Conservation (phyloP, 352 stramenopile species). For the Globisporangium perplexum region DNA sequence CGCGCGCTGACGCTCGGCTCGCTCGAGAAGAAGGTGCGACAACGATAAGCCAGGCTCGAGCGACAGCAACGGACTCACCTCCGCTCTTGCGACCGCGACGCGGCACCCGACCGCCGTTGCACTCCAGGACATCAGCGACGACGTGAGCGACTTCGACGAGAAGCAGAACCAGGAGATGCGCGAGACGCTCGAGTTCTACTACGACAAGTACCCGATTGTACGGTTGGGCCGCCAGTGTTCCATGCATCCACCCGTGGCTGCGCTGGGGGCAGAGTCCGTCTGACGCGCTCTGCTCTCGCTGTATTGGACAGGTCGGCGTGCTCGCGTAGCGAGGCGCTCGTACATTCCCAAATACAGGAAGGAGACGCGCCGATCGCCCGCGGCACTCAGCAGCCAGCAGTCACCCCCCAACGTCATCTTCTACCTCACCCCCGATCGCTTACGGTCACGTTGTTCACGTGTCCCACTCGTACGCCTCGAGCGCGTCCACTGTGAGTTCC, state of each 20-base stretch:
- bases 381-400: too few relatives aligned
- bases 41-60: too few relatives aligned
- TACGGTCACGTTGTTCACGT: constrained; percentile 13
- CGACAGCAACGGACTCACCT: too few relatives aligned
- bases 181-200: constrained; percentile 74
- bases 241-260: too few relatives aligned
- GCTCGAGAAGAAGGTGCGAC: constrained; percentile 54
- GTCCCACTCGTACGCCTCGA: constrained; percentile 46
- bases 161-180: constrained; percentile 53
- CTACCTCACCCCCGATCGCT: not conserved
- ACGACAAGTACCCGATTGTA: constrained; percentile 84
- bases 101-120: too few relatives aligned
- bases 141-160: constrained; percentile 59
- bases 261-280: too few relatives aligned
- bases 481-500: constrained; percentile 46
- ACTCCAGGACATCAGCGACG: constrained; percentile 62
- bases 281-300: too few relatives aligned
- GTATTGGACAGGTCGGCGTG: constrained; percentile 32
- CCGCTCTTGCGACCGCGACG: too few relatives aligned
- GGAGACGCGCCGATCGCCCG: too few relatives aligned
- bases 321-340: constrained; percentile 26
- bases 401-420: too few relatives aligned
- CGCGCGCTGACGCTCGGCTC: constrained; percentile 63
- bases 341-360: too few relatives aligned
- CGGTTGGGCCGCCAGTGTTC: constrained; percentile 9